phyloP scores from a whole-genome alignment of 257 asterid species.

The Primulina tabacum region DNA sequence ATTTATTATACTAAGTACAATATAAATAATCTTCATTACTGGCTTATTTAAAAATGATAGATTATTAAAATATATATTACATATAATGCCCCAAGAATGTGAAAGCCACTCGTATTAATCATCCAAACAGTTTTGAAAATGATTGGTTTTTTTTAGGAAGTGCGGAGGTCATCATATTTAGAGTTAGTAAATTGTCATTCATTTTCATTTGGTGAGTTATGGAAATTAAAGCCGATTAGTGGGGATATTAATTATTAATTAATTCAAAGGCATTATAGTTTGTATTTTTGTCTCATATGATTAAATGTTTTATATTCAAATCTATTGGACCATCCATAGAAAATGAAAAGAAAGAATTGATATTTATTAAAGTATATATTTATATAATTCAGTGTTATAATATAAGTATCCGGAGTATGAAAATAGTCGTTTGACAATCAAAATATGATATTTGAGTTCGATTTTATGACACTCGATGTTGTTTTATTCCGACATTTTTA shows the following conservation, averaged over 20 bases:
- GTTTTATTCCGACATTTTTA: too few species aligned
- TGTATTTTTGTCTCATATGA: not conserved
- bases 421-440: too few species aligned
- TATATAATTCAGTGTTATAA: too few species aligned
- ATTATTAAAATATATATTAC: too few species aligned
- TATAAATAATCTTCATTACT: too few species aligned
- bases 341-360: not conserved
- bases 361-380: too few species aligned
- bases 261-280: not conserved
- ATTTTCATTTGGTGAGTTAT: not conserved
- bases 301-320: not conserved
- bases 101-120: not conserved
- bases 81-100: not conserved
- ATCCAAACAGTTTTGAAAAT: not conserved
- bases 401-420: too few species aligned
- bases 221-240: not conserved
- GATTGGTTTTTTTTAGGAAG: not conserved
- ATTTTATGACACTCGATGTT: too few species aligned
- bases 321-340: not conserved
- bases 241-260: not conserved
- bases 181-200: not conserved
- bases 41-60: too few species aligned
- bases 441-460: too few species aligned
- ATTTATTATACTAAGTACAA: too few species aligned
- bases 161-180: not conserved